phyloP scores from a whole-genome alignment of 2,329 filamentous ascomycete genomes.

The Dactylonectria estremocensis region DNA sequence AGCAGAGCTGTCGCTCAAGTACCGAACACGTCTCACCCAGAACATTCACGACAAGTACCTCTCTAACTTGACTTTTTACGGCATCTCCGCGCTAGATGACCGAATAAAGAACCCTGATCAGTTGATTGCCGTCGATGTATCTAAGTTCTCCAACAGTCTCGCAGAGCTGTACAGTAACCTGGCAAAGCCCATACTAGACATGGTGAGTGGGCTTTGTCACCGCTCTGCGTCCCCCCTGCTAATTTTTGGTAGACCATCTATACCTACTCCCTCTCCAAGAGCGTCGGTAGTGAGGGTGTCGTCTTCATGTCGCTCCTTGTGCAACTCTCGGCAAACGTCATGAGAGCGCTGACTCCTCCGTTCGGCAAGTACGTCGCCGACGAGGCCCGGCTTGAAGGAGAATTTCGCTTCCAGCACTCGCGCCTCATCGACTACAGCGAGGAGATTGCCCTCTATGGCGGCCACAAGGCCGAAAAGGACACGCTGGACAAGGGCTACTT shows the following conservation, averaged over 20 bases:
- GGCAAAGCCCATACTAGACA: slow-evolving; percentile 94
- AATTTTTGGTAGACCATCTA: slow-evolving; percentile 78
- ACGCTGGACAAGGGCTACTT: slow-evolving; percentile 99
- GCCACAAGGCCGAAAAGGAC: slow-evolving; percentile 95
- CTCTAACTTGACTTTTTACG: slow-evolving; percentile 98
- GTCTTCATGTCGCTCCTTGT: slow-evolving; percentile 96
- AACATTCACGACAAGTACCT: slow-evolving; percentile 96
- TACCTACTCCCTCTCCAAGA: slow-evolving; percentile 93
- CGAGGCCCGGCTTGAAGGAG: slow-evolving; percentile 93
- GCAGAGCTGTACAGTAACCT: slow-evolving; percentile 97
- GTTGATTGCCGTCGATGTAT: slow-evolving; percentile 95
- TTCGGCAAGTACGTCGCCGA: slow-evolving; percentile 99
- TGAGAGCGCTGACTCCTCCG: slow-evolving; percentile 94
- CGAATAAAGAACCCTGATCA: slow-evolving; percentile 99
- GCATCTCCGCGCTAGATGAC: slow-evolving; percentile 94
- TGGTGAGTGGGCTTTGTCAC: slow-evolving; percentile 66
- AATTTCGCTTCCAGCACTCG: slow-evolving; percentile 96
- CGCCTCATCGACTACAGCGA: slow-evolving; percentile 96
- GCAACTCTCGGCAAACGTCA: slow-evolving; percentile 91
- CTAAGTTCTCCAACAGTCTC: slow-evolving; percentile 94
- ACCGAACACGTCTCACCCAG: slow-evolving; percentile 93
- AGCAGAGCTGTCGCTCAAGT: slow-evolving; percentile 92
- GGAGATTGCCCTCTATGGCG: slow-evolving; percentile 92
- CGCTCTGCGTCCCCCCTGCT: slow-evolving; percentile 33
- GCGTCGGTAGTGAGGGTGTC: slow-evolving; percentile 95